Evolutionary conservation across 2,329 filamentous ascomycete genomes (phyloP).

Genomic region (Diaporthe sp.): DNA sequence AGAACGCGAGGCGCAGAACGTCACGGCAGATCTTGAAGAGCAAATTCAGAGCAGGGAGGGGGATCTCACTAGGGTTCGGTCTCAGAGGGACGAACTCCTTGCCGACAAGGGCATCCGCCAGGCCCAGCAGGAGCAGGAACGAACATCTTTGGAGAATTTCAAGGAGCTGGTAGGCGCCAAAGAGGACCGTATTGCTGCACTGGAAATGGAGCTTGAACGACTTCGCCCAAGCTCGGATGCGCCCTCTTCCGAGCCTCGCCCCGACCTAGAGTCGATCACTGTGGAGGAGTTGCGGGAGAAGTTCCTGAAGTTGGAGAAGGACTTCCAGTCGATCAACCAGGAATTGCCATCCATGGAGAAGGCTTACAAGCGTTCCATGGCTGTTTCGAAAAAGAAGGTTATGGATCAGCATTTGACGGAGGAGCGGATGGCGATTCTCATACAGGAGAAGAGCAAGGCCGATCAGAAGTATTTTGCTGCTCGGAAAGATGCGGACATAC

Average conservation of each 20-base stretch:
- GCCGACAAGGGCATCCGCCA: conserved; percentile 87
- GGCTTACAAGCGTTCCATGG: conserved; percentile 91
- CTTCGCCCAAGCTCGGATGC: conserved; percentile 67
- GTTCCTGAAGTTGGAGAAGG: conserved; percentile 81
- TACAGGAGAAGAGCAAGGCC: conserved; percentile 93
- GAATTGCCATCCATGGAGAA: conserved; percentile 91
- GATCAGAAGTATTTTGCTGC: conserved; percentile 98
- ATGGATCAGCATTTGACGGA: conserved; percentile 82
- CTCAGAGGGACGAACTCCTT: conserved; percentile 85
- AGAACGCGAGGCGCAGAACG: conserved; percentile 82
- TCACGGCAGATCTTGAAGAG: conserved; percentile 83
- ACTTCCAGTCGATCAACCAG: conserved; percentile 86
- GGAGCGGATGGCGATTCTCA: conserved; percentile 80
- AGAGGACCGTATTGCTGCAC: conserved; percentile 82
- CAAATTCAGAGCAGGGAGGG: conserved; percentile 85
- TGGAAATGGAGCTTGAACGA: conserved; percentile 87
- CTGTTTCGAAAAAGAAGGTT: conserved; percentile 88
- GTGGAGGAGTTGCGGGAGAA: conserved; percentile 81
- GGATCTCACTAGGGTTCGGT: conserved; percentile 88
- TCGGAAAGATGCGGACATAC: conserved; percentile 91
- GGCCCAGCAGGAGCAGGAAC: conserved; percentile 82
- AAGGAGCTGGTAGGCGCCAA: conserved; percentile 85
- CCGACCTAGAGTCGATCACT: conserved; percentile 71
- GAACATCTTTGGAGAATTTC: conserved; percentile 77
- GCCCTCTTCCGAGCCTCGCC: conserved; percentile 59